Conservation (phyloP, 495 filamentous ascomycete species). For the Penicillium roqueforti region DNA sequence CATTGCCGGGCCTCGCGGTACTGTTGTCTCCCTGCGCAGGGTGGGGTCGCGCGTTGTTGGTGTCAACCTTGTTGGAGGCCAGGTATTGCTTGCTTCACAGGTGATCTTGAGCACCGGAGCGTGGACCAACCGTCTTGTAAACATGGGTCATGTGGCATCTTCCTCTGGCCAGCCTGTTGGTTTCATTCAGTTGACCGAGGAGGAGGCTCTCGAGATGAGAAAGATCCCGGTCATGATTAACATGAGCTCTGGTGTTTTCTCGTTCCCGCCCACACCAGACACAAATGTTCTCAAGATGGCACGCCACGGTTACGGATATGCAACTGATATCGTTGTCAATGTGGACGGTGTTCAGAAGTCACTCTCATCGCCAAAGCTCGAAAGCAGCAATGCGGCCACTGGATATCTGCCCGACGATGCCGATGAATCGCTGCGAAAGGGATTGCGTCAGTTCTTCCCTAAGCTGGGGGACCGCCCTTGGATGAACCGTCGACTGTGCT, state of each 20-base stretch:
- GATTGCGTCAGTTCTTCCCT: conserved; percentile 56
- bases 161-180: conserved; percentile 46
- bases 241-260: conserved; percentile 65
- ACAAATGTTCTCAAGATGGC: conserved; percentile 67
- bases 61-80: conserved; percentile 34
- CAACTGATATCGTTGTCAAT: conserved; percentile 34
- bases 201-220: conserved; percentile 15
- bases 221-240: conserved; percentile 50
- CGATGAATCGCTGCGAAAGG: conserved; percentile 51
- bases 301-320: conserved; percentile 69
- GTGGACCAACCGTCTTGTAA: conserved; percentile 66
- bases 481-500: conserved; percentile 40
- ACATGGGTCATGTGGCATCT: conserved; percentile 59
- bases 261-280: conserved; percentile 57
- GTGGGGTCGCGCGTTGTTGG: conserved; percentile 13
- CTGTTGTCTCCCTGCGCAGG: conserved; percentile 9
- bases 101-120: conserved; percentile 53
- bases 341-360: conserved; percentile 12
- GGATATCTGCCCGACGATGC: conserved; percentile 53
- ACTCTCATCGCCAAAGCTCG: conserved; percentile 29
- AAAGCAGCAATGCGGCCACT: conserved; percentile 27
- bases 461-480: conserved; percentile 54
- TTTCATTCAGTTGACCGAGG: conserved; percentile 18
- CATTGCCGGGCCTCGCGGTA: conserved; percentile 16
- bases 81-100: conserved; percentile 60